Conservation (phyloP, 2,329 filamentous ascomycete genomes). For the Ceratocystis diversiconidia region DNA sequence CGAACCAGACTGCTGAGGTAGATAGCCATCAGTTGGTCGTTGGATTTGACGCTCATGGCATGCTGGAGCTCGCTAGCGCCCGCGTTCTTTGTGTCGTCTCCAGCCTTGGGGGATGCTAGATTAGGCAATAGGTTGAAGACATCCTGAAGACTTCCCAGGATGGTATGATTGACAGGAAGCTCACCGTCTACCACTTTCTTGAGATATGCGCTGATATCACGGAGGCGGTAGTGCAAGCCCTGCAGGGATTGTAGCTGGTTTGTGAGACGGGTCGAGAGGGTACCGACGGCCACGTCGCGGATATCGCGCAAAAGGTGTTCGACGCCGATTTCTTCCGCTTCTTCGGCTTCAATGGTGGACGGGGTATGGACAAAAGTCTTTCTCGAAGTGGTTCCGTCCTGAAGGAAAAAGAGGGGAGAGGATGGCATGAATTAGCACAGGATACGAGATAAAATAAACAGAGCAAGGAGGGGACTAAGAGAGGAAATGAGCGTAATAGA, state of each 20-base stretch:
- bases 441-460: neutral
- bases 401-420: neutral
- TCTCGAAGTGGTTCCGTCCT: slow-evolving; percentile 94
- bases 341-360: slow-evolving; percentile 95
- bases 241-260: slow-evolving; percentile 96
- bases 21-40: slow-evolving; percentile 97
- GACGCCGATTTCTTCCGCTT: slow-evolving; percentile 96
- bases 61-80: slow-evolving; percentile 72
- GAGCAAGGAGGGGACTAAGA: slow-evolving; percentile 9
- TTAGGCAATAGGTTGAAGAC: slow-evolving; percentile 98
- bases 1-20: slow-evolving; percentile 94
- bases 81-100: slow-evolving; percentile 37
- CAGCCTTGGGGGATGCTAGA: slow-evolving; percentile 66
- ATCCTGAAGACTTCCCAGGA: slow-evolving; percentile 95
- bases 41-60: slow-evolving; percentile 97
- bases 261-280: slow-evolving; percentile 88
- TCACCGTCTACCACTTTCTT: slow-evolving; percentile 90
- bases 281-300: slow-evolving; percentile 92
- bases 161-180: slow-evolving; percentile 90
- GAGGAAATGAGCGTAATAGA: neutral
- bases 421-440: too few species aligned
- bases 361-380: slow-evolving; percentile 98
- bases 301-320: slow-evolving; percentile 97
- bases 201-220: slow-evolving; percentile 89
- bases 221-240: slow-evolving; percentile 82